Conservation (phyloP, 257 asterid species). For the Coffea canephora region DNA sequence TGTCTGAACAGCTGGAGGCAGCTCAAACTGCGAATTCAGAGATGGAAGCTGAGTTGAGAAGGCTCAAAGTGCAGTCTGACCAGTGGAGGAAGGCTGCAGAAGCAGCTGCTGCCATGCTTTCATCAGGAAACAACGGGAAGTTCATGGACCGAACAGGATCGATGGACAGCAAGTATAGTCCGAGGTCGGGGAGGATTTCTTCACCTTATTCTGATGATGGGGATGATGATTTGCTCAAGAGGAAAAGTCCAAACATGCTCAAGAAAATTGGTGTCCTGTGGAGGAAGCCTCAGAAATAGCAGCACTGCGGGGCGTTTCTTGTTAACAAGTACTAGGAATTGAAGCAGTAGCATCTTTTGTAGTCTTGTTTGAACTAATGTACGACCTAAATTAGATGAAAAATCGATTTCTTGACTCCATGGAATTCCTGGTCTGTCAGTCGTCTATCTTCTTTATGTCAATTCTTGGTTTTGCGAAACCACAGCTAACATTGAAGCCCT, state of each 20-base stretch:
- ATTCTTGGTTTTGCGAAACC: not conserved
- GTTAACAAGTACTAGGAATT: not conserved
- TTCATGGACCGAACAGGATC: slow-evolving; percentile 73
- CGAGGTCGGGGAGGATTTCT: slow-evolving; percentile 43
- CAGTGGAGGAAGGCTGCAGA: slow-evolving; percentile 99
- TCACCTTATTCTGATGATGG: slow-evolving; percentile 65
- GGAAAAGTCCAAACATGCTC: slow-evolving; percentile 78
- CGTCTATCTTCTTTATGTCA: not conserved
- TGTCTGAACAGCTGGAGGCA: slow-evolving; percentile 67
- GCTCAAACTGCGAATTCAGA: slow-evolving; percentile 65
- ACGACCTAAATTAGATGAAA: not conserved
- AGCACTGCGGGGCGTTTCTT: not conserved
- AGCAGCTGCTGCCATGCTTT: slow-evolving; percentile 83
- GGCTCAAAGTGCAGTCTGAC: slow-evolving; percentile 82
- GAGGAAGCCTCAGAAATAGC: slow-evolving; percentile 83
- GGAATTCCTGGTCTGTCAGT: not conserved
- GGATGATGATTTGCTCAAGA: slow-evolving; percentile 69
- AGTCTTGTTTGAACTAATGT: slow-evolving; percentile 1
- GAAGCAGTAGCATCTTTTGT: not conserved
- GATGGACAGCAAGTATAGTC: slow-evolving; percentile 68
- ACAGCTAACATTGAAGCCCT: not conserved
- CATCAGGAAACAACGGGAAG: slow-evolving; percentile 69
- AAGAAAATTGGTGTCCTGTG: slow-evolving; percentile 71
- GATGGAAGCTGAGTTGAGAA: slow-evolving; percentile 74
- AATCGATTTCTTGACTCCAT: not conserved